A percentile compares a stretch with the other conserved stretches of the same genome.
phyloP scores from a whole-genome alignment of 176 grass and related monocot species.

The Oryza meyeriana region DNA sequence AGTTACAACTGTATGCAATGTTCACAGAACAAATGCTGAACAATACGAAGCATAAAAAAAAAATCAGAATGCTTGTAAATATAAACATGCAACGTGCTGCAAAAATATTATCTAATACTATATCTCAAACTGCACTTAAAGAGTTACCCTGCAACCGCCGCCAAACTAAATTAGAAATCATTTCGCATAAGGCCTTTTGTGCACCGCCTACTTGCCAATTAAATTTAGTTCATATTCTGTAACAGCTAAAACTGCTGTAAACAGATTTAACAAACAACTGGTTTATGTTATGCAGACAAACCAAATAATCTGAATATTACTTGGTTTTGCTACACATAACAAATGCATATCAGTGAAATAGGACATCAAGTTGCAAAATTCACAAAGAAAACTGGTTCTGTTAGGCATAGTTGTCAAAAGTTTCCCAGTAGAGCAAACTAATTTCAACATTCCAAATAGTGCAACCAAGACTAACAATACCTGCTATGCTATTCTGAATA shows the following conservation, averaged over 20 bases:
- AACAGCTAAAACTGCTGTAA: background rate
- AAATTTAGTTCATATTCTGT: background rate
- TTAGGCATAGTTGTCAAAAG: background rate
- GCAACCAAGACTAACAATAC: background rate
- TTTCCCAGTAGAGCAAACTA: background rate
- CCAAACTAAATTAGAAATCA: background rate
- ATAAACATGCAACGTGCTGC: background rate
- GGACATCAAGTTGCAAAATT: background rate
- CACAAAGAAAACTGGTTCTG: background rate
- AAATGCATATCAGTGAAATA: background rate
- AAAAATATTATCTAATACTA: background rate
- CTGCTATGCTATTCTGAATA: background rate
- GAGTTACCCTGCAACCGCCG: background rate
- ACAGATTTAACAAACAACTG: background rate
- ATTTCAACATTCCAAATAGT: background rate
- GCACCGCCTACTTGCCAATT: background rate
- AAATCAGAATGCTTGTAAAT: background rate
- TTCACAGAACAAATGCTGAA: background rate
- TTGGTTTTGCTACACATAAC: constrained; percentile 12
- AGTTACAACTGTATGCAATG: background rate
- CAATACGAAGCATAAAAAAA: background rate
- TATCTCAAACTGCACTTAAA: background rate
- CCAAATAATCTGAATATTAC: background rate
- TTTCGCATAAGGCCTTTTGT: background rate
- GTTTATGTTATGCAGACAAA: background rate